phyloP scores from a whole-genome alignment of 1,284 basidiomycete species.

The Wolfiporia cocos region DNA sequence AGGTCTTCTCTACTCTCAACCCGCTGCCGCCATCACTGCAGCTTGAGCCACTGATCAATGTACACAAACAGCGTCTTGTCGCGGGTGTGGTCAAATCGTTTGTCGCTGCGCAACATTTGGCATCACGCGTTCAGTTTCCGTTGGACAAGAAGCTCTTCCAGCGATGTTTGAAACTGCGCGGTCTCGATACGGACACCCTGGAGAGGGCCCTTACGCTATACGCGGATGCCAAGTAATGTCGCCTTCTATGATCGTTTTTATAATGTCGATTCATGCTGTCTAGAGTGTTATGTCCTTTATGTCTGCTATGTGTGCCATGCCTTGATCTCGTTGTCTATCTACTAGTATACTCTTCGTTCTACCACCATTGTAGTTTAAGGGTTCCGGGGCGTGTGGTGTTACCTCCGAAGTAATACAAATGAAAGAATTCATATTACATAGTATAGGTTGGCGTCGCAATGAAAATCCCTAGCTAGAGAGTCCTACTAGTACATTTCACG shows the following conservation, averaged over 20 bases:
- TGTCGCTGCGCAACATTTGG: slow-evolving; percentile 76
- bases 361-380: background rate
- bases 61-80: slow-evolving; percentile 81
- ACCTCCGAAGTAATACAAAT: no score
- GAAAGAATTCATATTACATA: no score
- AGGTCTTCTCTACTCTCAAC: slow-evolving; percentile 66
- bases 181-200: slow-evolving; percentile 47
- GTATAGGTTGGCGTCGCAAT: background rate
- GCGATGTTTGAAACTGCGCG: slow-evolving; percentile 66
- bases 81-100: slow-evolving; percentile 73
- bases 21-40: slow-evolving; percentile 69
- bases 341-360: background rate
- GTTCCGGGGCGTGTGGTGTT: background rate
- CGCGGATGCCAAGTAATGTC: background rate
- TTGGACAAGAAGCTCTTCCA: slow-evolving; percentile 72
- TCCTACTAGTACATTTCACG: no score
- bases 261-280: background rate
- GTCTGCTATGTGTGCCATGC: background rate
- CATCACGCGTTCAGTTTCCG: slow-evolving; percentile 62
- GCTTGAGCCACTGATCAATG: slow-evolving; percentile 82
- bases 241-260: background rate
- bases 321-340: background rate
- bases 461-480: no score
- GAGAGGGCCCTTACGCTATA: slow-evolving; percentile 38
- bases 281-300: background rate